Conservation (phyloP, 78 protist species). For the Bodo saltans region DNA sequence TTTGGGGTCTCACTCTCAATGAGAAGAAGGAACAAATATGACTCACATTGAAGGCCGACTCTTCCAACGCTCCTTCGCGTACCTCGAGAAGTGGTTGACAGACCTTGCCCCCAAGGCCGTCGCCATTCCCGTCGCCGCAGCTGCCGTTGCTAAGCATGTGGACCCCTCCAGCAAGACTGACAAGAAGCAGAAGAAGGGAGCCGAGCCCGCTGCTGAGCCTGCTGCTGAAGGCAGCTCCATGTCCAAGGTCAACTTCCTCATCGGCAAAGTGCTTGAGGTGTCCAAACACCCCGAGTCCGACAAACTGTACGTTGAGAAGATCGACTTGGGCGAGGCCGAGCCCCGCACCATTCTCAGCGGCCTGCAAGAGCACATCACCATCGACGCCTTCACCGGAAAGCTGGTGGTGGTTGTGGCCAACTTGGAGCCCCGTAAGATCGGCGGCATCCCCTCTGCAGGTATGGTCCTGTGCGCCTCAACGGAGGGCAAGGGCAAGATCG, state of each 20-base stretch:
- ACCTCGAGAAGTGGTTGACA: neutral
- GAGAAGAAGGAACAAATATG: no score
- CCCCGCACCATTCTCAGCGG: conserved; percentile 60
- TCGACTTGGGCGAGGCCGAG: conserved; percentile 55
- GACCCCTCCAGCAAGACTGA: no score
- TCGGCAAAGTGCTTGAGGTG: conserved; percentile 42
- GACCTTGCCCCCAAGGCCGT: neutral
- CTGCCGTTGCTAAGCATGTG: no score
- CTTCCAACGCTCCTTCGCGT: neutral
- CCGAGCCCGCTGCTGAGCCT: neutral
- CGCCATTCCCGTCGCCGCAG: neutral
- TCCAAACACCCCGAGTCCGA: conserved; percentile 57
- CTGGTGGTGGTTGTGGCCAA: conserved; percentile 45
- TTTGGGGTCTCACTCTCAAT: no score
- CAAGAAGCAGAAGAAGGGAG: neutral
- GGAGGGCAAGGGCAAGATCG: neutral
- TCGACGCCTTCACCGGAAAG: conserved; percentile 28
- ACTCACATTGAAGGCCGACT: no score
- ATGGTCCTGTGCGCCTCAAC: conserved; percentile 42
- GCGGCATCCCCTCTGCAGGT: conserved; percentile 28
- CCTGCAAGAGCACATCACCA: conserved; percentile 17
- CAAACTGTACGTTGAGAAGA: conserved; percentile 54
- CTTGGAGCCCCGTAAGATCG: conserved; percentile 51
- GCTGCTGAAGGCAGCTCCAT: neutral
- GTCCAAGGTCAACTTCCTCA: conserved; percentile 29